Base-by-base conservation (phyloP, 2,329 filamentous ascomycete species). In the Aureobasidium sp. region DNA sequence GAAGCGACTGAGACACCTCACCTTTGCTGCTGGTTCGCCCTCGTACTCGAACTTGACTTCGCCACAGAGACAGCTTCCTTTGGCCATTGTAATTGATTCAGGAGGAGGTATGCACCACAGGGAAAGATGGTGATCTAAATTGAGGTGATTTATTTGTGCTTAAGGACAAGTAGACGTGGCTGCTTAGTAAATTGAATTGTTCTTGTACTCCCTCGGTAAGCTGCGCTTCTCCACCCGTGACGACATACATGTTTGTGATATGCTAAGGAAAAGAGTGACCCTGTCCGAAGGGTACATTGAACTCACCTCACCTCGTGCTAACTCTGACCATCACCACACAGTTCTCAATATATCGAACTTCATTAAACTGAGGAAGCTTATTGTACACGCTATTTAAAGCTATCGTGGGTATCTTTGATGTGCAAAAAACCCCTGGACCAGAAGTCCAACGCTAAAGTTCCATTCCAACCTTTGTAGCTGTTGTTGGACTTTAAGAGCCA, bases 41-140 rank as follows among this genome's bases (percentile, higher is more conserved):
- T 66, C 64, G 50, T 70, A 69, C 57, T 72, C 65, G 60, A 73
- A 74, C 17, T 66, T 68, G 54, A 70, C 69, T n/a, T 71, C 69
- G 17, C 71, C 71, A 60, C 72, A 74, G 29, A 69, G 25, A 62
- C 70, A 71, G 35, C 66, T 67, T 62, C 70, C 70, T 62, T 68
- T 69, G 15, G 58, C 55, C 65, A 67, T 67, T 42, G 35, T 61
- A n/a, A 35, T 43, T 21, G 8, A 27, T 27, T 21, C 11, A 17
- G 9, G 9, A 23, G 9, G 4, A 43, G 15, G 1, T 9, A 6
- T 1, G 23, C 13, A 15, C 17, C 19, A 3, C 5, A 23, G 9
- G 17, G 15, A 15, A 5, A 2, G 9, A 9, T 29, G 27, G 27
- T 29, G 27, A 29, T 17, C 2, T 1, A 4, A 17, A 8, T 25